Evolutionary conservation across 1,284 basidiomycete genomes (phyloP).

Genomic region (Heterobasidion annosum): DNA sequence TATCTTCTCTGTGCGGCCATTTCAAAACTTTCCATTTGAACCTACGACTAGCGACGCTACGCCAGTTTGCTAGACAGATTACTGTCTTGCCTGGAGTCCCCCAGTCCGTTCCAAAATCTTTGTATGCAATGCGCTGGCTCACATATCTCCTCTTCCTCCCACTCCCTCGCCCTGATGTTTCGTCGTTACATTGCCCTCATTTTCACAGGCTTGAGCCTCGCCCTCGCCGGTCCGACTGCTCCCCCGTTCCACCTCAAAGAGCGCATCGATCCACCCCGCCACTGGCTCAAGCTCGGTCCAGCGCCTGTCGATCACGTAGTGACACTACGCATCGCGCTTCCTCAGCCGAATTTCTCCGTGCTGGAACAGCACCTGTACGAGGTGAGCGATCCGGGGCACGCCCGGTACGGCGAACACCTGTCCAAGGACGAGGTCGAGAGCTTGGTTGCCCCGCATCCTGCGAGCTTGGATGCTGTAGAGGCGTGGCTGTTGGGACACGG

Average conservation of each 20-base stretch:
- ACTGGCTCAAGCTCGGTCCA: slow-evolving; percentile 35
- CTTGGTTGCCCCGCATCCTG: slow-evolving; percentile 46
- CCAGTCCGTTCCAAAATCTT: too few species aligned
- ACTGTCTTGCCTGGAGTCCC: too few species aligned
- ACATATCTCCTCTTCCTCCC: background rate
- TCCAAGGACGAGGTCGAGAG: slow-evolving; percentile 53
- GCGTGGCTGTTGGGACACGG: slow-evolving; percentile 43
- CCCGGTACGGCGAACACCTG: slow-evolving; percentile 54
- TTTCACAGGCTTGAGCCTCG: background rate
- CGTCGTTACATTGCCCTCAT: background rate
- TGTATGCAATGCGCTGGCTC: background rate
- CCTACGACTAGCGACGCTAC: too few species aligned
- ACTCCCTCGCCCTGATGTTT: background rate
- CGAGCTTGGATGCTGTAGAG: slow-evolving; percentile 43
- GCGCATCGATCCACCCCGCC: slow-evolving; percentile 32
- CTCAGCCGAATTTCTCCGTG: slow-evolving; percentile 47
- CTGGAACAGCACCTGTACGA: slow-evolving; percentile 57
- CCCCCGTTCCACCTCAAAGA: slow-evolving; percentile 23
- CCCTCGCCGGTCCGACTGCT: background rate
- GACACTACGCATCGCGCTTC: slow-evolving; percentile 55
- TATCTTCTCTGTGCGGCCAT: too few species aligned
- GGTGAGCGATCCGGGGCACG: slow-evolving; percentile 37
- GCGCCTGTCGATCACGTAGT: slow-evolving; percentile 41
- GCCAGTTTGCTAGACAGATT: too few species aligned
- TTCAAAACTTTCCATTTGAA: too few species aligned